Base-by-base conservation (phyloP, 306 rosid genomes). In the Vicia sativa region DNA sequence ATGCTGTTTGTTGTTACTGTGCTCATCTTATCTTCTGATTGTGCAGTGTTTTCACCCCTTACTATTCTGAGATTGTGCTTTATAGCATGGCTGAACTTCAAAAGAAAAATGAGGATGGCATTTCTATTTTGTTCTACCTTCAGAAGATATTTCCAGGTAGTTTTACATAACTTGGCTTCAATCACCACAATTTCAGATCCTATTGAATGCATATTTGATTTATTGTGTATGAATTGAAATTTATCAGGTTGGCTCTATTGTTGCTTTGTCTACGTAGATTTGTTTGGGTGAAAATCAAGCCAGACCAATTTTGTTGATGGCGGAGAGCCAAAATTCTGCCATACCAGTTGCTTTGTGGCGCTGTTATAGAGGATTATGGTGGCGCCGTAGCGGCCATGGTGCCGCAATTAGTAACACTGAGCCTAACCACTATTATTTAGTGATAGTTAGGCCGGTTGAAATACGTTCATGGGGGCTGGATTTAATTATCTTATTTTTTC, bases 31-130 rank as follows among this genome's bases (percentile, higher is more conserved):
- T 68, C 59, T 21, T 67, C 25, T 66, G 72, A 59, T 49, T 73
- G 65, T 92, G 88, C 87, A 92, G 98, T 80, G 98, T 92, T 54
- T 90, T 92, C 71, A 92, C 98, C 39, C 98, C 98, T 7, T 92
- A 92, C 78, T 92, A 92, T 79, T 88, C 98, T 31, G 98, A 92
- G 87, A 57, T 71, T 45, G 98, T 92, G 79, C 93, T 92, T 65
- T 92, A 92, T 81, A 90, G 90, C 75, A 83, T 81, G 87, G 50
- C 70, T 64, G 98, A 92, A 78, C 96, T 92, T 21, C 80, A 8
- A 74, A 86, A 86, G 87, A 92, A 82, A 83, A 92, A 92, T 77
- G 98, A 92, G 75, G 98, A 92, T 77, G 98, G 96, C 59, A 92
- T 92, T 74, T 87, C 96, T 29, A 70, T 84, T 75, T 79, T 92